These are phyloP conservation scores for Penicillium flavigenum DNA, from an alignment of 495 filamentous ascomycete genomes.

Conservation along the genomic window DNA sequence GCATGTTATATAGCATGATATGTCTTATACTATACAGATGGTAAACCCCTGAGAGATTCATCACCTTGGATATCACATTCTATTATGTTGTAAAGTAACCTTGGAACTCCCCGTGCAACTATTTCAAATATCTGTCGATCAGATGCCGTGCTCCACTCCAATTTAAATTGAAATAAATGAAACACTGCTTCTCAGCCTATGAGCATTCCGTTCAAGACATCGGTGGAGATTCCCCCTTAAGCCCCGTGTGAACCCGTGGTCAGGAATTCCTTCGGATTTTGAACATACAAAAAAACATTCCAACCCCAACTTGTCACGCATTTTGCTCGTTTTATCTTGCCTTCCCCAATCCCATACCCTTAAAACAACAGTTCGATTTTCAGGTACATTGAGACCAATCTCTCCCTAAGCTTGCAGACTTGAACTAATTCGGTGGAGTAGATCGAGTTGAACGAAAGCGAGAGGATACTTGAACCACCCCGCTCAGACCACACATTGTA, in stretches of 20 bases:
- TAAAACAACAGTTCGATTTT: not conserved
- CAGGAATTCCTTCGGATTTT: not conserved
- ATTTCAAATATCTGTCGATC: conserved; percentile 5
- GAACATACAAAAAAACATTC: conserved; percentile 17
- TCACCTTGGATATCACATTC: too few relatives aligned
- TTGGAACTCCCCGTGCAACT: not conserved
- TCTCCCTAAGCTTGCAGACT: not conserved
- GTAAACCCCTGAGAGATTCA: too few relatives aligned
- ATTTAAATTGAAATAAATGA: conserved; percentile 20
- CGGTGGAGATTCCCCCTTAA: conserved; percentile 24
- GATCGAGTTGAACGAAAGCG: not conserved
- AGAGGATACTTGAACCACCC: conserved; percentile 5
- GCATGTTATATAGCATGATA: not conserved
- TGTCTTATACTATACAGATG: too few relatives aligned
- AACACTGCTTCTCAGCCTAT: conserved; percentile 16
- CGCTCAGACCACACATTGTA: conserved; percentile 1
- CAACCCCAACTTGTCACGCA: not conserved
- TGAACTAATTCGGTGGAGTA: conserved; percentile 10
- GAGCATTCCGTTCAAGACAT: conserved; percentile 8
- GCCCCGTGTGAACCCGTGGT: not conserved
- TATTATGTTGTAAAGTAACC: too few relatives aligned
- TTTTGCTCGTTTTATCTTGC: not conserved
- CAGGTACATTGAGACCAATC: not conserved
- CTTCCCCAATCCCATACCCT: not conserved
- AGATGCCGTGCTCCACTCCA: conserved; percentile 16